Evolutionary conservation across 768 basidiomycete genomes (phyloP), one percentile per base, ranked within the genome.

Genomic region (Podaxis sp.): DNA sequence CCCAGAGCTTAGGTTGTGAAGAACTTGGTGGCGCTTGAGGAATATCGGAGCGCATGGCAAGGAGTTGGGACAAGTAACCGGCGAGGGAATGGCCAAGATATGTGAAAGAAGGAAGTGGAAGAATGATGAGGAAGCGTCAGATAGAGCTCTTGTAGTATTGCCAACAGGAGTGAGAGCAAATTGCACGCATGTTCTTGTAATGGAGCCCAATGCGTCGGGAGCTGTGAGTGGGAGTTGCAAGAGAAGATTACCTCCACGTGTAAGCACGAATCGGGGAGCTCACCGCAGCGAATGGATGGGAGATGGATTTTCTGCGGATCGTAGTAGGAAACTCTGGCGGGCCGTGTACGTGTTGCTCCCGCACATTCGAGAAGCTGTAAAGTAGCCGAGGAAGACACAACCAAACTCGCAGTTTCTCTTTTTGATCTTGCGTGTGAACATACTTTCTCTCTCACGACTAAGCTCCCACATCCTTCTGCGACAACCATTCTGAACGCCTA

Each of bases 221-320:
- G 56, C 38, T 52, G 58, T 41, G 58, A 60, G 49, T 60, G 48
- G 36, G 58, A 59, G 58, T n/a, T 36, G n/a, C 11, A 36, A 15
- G 17, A 24, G 48, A 22, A 5, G 30, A 26, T 37, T 52, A 24
- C 24, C 17, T 50, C 58, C 58, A 60, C 58, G 58, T 60, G 58
- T 40, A 15, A 11, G 26, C 20, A 37, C 15, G 38, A 58, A 64
- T 53, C 24, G 36, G 48, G 55, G 50, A 12, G 53, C 49, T 38
- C 57, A n/a, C 11, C 22, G 46, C 20, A 56, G 33, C 33, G 20
- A 36, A 44, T 7, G 48, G 28, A 44, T 30, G 24, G 41, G 36
- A 60, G 64, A 66, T 74, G 71, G 74, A 68, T 70, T 74, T 75
- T 75, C 71, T 75, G 76, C 77, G 77, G 77, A 77, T 77, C 76